Conservation (phyloP, 495 filamentous ascomycete species). For the Trichoderma parareesei region DNA sequence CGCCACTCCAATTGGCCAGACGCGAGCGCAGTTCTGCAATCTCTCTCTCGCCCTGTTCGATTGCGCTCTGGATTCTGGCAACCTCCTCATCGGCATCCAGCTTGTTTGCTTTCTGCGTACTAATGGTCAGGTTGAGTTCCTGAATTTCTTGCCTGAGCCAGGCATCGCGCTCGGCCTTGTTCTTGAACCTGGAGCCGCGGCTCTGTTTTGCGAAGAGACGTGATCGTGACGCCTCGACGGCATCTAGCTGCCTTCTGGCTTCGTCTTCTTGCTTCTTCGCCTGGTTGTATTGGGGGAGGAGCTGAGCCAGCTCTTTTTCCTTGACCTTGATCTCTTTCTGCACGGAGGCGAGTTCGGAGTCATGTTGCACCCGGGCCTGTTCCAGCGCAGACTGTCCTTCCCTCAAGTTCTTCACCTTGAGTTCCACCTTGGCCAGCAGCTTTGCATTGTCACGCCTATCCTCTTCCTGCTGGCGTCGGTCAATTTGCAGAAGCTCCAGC, state of each 20-base stretch:
- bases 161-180: conserved; percentile 77
- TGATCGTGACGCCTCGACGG: conserved; percentile 66
- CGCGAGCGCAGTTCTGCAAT: conserved; percentile 60
- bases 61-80: conserved; percentile 59
- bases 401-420: conserved; percentile 70
- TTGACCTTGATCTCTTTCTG: conserved; percentile 65
- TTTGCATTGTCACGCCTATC: conserved; percentile 76
- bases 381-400: conserved; percentile 76
- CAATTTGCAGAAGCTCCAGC: conserved; percentile 78
- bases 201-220: conserved; percentile 91
- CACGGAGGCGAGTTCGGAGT: conserved; percentile 64
- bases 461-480: conserved; percentile 79
- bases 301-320: conserved; percentile 62
- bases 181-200: conserved; percentile 79
- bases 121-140: conserved; percentile 65
- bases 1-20: conserved; percentile 70
- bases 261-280: conserved; percentile 64
- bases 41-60: conserved; percentile 62
- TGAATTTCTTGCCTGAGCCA: conserved; percentile 75
- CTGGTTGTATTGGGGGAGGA: conserved; percentile 66
- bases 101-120: conserved; percentile 70
- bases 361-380: conserved; percentile 58
- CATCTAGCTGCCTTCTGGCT: conserved; percentile 60
- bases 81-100: conserved; percentile 83
- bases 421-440: conserved; percentile 70